Percentiles rank a stretch among this genome's conserved stretches.
Conservation (phyloP, 305 asterid species). For the Andrographis paniculata region DNA sequence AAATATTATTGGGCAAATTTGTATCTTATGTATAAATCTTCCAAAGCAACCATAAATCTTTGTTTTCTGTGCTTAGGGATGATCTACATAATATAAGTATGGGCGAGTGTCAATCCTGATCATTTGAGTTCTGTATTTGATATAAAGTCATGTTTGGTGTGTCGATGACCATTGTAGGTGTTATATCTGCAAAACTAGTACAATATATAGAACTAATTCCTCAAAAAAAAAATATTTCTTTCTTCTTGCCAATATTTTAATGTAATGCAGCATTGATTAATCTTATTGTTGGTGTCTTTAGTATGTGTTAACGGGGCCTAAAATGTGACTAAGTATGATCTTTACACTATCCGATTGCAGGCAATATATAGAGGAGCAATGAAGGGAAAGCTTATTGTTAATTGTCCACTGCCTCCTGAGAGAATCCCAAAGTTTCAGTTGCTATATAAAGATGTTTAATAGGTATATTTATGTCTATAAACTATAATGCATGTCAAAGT, state of each 20-base stretch:
- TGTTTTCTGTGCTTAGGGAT: no score
- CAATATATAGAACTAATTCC: no score
- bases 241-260: no score
- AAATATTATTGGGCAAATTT: no score
- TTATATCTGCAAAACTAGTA: not conserved
- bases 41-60: not conserved
- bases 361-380: constrained; percentile 89
- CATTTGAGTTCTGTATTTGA: not conserved
- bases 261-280: constrained; percentile 1
- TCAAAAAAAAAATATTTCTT: no score
- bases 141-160: not conserved
- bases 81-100: no score
- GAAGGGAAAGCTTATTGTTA: constrained; percentile 87
- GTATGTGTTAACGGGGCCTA: not conserved
- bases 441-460: constrained; percentile 77
- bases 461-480: constrained; percentile 15
- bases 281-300: constrained; percentile 1
- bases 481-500: not conserved
- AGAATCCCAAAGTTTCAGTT: constrained; percentile 76
- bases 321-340: not conserved
- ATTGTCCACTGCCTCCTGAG: constrained; percentile 87
- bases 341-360: constrained; percentile 33
- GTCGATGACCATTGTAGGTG: not conserved
- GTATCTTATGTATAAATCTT: not conserved
- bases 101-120: no score